These are phyloP conservation scores for Solanum pennellii DNA, from an alignment of 257 asterid genomes.

Conservation along the genomic window DNA sequence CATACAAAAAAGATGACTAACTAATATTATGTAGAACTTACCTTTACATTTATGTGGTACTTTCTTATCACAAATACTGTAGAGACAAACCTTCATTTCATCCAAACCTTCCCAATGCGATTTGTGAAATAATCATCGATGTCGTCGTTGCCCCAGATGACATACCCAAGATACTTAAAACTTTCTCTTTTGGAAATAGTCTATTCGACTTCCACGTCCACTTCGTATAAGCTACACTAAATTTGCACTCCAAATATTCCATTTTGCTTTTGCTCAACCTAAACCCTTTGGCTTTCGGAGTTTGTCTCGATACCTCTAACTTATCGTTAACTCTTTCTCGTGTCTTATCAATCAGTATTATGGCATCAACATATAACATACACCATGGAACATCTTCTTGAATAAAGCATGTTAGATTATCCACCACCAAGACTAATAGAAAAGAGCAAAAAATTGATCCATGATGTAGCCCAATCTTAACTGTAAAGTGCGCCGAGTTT, in stretches of 20 bases:
- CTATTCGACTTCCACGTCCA: neutral
- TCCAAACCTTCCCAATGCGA: neutral
- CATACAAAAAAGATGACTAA: too few relatives aligned
- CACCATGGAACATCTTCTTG: neutral
- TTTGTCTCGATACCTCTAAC: neutral
- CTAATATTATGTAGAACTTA: too few relatives aligned
- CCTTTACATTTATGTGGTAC: neutral
- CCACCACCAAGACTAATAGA: neutral
- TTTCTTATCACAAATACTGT: too few relatives aligned
- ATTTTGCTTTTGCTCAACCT: neutral
- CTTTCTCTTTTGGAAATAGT: too few relatives aligned
- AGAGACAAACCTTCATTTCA: neutral
- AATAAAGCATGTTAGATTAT: neutral
- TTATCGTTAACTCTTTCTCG: too few relatives aligned
- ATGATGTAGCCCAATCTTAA: neutral
- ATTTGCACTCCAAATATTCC: too few relatives aligned
- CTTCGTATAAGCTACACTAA: neutral
- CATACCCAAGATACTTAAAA: neutral
- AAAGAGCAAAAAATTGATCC: neutral
- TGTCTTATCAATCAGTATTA: neutral
- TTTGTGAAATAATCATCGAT: neutral
- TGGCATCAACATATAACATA: neutral
- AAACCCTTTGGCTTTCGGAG: neutral
- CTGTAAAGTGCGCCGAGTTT: neutral
- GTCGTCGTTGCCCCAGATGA: neutral